Conservation (phyloP, 352 stramenopile species). For the Pythium biforme region DNA sequence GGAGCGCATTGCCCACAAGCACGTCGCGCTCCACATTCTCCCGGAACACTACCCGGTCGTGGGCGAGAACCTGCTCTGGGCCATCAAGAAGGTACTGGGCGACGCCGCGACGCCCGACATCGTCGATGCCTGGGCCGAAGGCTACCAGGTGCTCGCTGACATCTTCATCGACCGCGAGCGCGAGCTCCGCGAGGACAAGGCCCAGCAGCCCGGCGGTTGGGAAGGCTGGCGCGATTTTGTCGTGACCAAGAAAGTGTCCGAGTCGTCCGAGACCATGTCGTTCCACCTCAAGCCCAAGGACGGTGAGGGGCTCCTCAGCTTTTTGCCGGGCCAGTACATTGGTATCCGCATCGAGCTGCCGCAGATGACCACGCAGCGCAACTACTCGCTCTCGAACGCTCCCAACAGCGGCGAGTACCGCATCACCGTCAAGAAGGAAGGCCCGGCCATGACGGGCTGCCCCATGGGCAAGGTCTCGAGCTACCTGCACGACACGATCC, state of each 20-base stretch:
- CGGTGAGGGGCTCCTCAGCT: constrained; percentile 36
- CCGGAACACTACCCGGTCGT: constrained; percentile 75
- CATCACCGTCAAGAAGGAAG: constrained; percentile 62
- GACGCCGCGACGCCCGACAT: constrained; percentile 63
- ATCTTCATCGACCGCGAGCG: constrained; percentile 63
- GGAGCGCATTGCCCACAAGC: constrained; percentile 58
- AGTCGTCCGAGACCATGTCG: constrained; percentile 50
- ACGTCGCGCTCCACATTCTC: constrained; percentile 57
- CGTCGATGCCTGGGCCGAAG: constrained; percentile 52
- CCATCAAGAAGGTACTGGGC: constrained; percentile 54
- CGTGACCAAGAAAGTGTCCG: constrained; percentile 46
- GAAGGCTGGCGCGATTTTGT: constrained; percentile 55
- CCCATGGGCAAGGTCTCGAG: constrained; percentile 50
- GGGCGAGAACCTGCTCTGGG: constrained; percentile 45
- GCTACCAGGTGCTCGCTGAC: constrained; percentile 53
- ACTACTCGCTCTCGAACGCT: constrained; percentile 54
- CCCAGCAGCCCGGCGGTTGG: constrained; percentile 44
- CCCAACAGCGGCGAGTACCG: constrained; percentile 43
- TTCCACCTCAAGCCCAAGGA: constrained; percentile 56
- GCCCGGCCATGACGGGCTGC: constrained; percentile 25
- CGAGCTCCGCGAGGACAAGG: constrained; percentile 35
- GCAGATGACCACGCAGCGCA: constrained; percentile 43
- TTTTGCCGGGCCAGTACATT: constrained; percentile 58
- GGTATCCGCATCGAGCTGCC: constrained; percentile 49
- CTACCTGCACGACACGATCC: constrained; percentile 51